A percentile compares a stretch with the other conserved stretches of the same genome.
phyloP scores from a whole-genome alignment of 495 filamentous ascomycete genomes.

The Bryoglossum gracile region DNA sequence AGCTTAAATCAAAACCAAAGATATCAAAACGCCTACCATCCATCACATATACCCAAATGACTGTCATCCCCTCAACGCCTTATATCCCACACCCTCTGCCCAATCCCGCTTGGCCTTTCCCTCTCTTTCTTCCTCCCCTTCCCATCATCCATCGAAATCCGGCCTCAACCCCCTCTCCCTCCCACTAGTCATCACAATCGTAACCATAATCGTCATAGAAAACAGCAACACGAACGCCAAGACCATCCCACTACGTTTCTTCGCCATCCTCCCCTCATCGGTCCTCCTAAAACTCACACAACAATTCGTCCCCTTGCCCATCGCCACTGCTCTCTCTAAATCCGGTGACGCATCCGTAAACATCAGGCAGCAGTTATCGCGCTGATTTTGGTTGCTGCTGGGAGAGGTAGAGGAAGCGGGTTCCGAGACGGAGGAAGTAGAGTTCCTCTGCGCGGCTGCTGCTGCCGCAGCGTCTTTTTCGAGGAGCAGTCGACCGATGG shows the following conservation, averaged over 20 bases:
- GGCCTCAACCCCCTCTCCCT: neutral
- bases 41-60: too few species aligned
- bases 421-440: too few species aligned
- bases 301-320: slow-evolving; percentile 7
- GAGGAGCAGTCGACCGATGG: slow-evolving; percentile 13
- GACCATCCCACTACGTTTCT: neutral
- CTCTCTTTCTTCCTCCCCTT: neutral
- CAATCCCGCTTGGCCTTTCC: neutral
- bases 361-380: slow-evolving; percentile 18
- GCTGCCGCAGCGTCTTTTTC: too few species aligned
- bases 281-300: slow-evolving; percentile 7
- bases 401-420: neutral
- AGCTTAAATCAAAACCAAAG: neutral
- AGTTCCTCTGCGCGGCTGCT: too few species aligned
- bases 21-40: neutral
- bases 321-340: slow-evolving; percentile 10
- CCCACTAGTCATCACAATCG: neutral
- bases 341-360: slow-evolving; percentile 13
- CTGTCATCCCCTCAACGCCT: neutral
- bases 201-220: neutral
- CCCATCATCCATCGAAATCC: neutral
- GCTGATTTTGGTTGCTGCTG: neutral
- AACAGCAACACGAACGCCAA: neutral
- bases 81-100: neutral
- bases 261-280: neutral